These are phyloP conservation scores for Lenwebbia sp. DNA, from an alignment of 345 rosid species.

Conservation along the genomic window DNA sequence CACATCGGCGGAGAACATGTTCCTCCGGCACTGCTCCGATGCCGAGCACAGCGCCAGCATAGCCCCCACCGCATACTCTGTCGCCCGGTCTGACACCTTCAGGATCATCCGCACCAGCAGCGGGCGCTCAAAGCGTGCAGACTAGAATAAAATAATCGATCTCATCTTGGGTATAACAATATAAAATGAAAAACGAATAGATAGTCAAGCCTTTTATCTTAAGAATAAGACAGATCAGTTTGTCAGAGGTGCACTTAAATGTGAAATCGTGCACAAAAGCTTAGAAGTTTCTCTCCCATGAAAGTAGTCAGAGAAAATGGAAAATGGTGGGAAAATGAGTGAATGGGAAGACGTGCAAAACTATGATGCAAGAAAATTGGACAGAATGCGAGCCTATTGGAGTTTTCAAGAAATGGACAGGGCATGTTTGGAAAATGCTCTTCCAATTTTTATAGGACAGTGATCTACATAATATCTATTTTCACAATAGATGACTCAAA, in stretches of 20 bases:
- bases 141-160: neutral
- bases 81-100: conserved; percentile 67
- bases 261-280: neutral
- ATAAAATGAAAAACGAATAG: neutral
- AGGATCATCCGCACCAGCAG: conserved; percentile 54
- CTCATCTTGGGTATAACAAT: neutral
- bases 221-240: neutral
- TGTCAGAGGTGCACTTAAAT: neutral
- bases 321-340: neutral
- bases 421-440: neutral
- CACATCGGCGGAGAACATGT: conserved; percentile 68
- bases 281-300: neutral
- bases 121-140: conserved; percentile 56
- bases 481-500: neutral
- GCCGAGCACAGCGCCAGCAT: conserved; percentile 62
- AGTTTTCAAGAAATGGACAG: neutral
- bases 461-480: neutral
- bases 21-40: conserved; percentile 47
- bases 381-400: neutral
- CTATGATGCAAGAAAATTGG: neutral
- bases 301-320: neutral
- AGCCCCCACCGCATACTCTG: conserved; percentile 86
- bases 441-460: neutral
- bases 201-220: neutral
- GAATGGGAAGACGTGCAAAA: neutral